Conservation (phyloP, 257 asterid genomes). For the Ballota nigra region DNA sequence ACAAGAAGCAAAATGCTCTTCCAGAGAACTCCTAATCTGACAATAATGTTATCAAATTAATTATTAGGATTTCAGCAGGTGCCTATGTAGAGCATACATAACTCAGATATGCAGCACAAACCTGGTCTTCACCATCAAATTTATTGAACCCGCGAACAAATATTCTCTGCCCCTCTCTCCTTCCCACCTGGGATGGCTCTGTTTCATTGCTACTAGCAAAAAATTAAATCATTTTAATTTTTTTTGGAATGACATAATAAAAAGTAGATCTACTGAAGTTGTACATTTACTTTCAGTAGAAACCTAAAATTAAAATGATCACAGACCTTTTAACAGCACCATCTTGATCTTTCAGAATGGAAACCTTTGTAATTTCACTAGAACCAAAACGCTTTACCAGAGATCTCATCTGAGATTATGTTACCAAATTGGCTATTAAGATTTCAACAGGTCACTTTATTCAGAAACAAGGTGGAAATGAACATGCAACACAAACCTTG, state of each 20-base stretch:
- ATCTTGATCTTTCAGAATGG: conserved; percentile 60
- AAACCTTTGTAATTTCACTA: conserved; percentile 60
- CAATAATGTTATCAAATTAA: neutral
- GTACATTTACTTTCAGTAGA: neutral
- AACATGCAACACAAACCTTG: conserved; percentile 36
- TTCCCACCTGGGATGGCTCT: conserved; percentile 46
- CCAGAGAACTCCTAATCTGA: conserved; percentile 64
- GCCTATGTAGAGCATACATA: neutral
- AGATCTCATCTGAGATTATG: conserved; percentile 49
- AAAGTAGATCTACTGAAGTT: neutral
- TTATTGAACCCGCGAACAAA: conserved; percentile 70
- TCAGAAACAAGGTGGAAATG: neutral
- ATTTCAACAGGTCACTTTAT: neutral
- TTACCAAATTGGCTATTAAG: neutral
- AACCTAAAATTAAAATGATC: neutral
- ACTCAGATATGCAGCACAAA: conserved; percentile 14
- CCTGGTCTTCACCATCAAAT: conserved; percentile 49
- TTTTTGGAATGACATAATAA: neutral
- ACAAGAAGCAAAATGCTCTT: conserved; percentile 67
- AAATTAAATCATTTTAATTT: neutral
- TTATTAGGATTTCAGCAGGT: neutral
- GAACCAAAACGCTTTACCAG: conserved; percentile 61
- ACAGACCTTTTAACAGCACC: conserved; percentile 66
- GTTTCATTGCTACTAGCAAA: conserved; percentile 27
- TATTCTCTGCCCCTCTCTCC: conserved; percentile 41